Conservation (phyloP, 2,329 filamentous ascomycete genomes). For the Atkinsonella hypoxylon region DNA sequence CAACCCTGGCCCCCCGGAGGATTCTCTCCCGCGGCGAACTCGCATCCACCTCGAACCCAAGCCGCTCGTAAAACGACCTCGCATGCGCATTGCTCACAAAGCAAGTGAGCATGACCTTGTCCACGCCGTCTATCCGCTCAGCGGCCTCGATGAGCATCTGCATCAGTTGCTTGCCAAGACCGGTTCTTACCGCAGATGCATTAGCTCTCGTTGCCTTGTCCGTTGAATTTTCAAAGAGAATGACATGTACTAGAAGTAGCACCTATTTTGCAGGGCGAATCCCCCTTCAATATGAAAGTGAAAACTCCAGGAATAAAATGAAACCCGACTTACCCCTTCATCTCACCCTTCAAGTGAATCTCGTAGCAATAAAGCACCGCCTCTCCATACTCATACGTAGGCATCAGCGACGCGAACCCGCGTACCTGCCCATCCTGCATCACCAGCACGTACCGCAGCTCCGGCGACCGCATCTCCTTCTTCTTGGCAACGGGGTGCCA, state of each 20-base stretch:
- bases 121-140: conserved; percentile 37
- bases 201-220: too few relatives aligned
- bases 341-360: conserved; percentile 49
- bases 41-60: conserved; percentile 45
- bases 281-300: too few relatives aligned
- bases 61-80: conserved; percentile 45
- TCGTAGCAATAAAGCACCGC: conserved; percentile 70
- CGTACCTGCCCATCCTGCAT: conserved; percentile 23
- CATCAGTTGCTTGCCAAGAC: conserved; percentile 52
- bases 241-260: too few relatives aligned
- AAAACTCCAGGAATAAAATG: too few relatives aligned
- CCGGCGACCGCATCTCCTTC: conserved; percentile 54
- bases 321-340: conserved; percentile 47
- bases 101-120: conserved; percentile 64
- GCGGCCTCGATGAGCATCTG: conserved; percentile 40
- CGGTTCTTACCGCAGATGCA: conserved; percentile 35
- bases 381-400: conserved; percentile 53
- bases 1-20: conserved; percentile 40
- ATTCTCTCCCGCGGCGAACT: conserved; percentile 41
- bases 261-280: too few relatives aligned
- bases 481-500: conserved; percentile 53
- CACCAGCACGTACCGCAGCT: conserved; percentile 58
- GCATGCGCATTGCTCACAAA: conserved; percentile 50
- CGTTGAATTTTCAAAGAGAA: too few relatives aligned
- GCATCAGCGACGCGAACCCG: conserved; percentile 57